Base-by-base conservation (phyloP, 805 yeast species). In the Wickerhamomyces kurtzmanii region DNA sequence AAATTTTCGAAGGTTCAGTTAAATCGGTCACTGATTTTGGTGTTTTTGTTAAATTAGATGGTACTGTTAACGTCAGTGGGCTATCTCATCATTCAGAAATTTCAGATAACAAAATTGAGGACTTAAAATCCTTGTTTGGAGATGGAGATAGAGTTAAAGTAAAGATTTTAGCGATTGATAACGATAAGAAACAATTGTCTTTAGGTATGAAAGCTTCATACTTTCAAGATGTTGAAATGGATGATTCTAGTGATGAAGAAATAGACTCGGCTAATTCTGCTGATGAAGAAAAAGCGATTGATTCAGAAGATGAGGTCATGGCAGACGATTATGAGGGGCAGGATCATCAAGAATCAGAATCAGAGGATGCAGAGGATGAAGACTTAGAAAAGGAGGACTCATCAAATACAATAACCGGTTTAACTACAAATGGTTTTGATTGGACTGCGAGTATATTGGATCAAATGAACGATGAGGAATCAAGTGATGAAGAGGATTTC, bases 141-240 rank as follows among this genome's bases (percentile, higher is more conserved):
- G 83, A 73, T 43, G 97, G 97, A 39, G 97, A 89, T 49, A 67
- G 79, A 36, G 96, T 89, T 24, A 84, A 84, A 57, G 94, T 84
- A 20, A 80, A 79, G 57, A 65, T 89, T 21, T 60, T 87, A 40
- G 68, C 62, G 17, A 61, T 78, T 18, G 76, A 81, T 43, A 31
- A 40, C 2, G 72, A 62, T 8, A 85, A 80, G 62, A 77, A 76
- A 35, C 87, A 81, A 47, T 47, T 89, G 13, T 76, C 94, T 1
- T 66, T 89, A 36, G 96, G 97, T 38, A 77, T 89, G 87, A 89
- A 86, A 60, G 96, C 96, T 3, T 82, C 95, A 4, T 85, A 79
- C 55, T 91, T 89, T 51, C 56, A 48, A 6, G 53, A 41, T 11
- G 59, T 42, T n/a, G 61, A 46, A 13, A 53, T 45, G 10, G 59